These are phyloP conservation scores for Exserohilum rostratum DNA, from an alignment of 2,329 filamentous ascomycete species.

Conservation along the genomic window DNA sequence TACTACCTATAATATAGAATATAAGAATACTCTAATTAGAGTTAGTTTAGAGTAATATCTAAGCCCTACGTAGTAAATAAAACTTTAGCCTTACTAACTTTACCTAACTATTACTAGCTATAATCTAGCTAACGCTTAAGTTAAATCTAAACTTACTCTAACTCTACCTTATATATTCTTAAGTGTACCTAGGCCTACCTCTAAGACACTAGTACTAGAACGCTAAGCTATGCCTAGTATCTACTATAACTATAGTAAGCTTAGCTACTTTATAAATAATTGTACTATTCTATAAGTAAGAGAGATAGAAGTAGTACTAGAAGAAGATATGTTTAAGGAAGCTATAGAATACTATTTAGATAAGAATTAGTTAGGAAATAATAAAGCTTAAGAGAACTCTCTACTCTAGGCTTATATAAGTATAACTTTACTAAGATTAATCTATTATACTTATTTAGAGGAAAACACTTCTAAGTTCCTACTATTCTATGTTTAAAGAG, in stretches of 20 bases:
- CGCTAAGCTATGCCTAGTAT: background rate
- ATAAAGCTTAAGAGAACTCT: background rate
- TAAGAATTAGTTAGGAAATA: background rate
- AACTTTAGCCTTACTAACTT: background rate
- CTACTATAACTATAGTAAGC: background rate
- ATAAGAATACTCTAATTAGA: background rate
- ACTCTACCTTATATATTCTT: background rate
- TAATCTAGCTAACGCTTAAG: too few species aligned
- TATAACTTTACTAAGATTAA: background rate
- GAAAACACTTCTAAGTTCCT: background rate
- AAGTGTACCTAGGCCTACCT: background rate
- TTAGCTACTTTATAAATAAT: background rate
- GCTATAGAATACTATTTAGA: background rate
- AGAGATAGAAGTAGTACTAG: background rate
- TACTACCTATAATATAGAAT: background rate
- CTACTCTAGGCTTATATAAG: background rate
- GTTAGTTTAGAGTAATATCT: too few species aligned
- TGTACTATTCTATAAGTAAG: background rate
- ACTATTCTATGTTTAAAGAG: background rate
- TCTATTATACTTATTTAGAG: conserved; percentile 1
- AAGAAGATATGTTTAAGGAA: background rate
- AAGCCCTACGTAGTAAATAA: too few species aligned
- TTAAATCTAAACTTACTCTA: background rate
- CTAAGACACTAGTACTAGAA: background rate
- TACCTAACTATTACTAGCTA: background rate